phyloP scores from a whole-genome alignment of 192 early-diverging fungal species.

The Entomortierella beljakovae region DNA sequence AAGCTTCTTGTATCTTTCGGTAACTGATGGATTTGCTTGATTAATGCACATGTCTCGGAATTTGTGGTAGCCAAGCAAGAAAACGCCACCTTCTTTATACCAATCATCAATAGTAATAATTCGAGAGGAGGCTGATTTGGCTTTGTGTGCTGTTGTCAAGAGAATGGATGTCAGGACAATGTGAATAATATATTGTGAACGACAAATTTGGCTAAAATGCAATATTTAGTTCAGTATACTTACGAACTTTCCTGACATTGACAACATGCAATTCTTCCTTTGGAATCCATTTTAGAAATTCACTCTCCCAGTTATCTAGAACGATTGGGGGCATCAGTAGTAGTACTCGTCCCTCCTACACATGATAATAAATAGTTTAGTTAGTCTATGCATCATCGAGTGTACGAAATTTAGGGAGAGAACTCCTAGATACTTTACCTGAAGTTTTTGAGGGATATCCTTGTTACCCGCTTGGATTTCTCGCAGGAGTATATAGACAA shows the following conservation, averaged over 20 bases:
- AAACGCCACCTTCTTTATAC: conserved; percentile 71
- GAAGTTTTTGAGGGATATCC: conserved; percentile 66
- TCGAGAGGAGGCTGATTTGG: conserved; percentile 4
- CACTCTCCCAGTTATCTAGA: conserved; percentile 78
- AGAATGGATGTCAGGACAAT: no score
- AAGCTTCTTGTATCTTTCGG: conserved; percentile 27
- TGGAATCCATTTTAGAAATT: conserved; percentile 78
- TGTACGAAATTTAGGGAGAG: background rate
- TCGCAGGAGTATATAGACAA: conserved; percentile 75
- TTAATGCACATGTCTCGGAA: conserved; percentile 59
- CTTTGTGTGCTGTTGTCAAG: background rate
- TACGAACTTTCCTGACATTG: conserved; percentile 59
- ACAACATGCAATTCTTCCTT: conserved; percentile 16
- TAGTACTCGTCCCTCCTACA: conserved; percentile 63
- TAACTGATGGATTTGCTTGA: background rate
- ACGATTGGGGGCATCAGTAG: conserved; percentile 80
- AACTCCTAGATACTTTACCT: conserved; percentile 12
- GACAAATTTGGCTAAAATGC: background rate
- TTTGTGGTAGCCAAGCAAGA: conserved; percentile 74
- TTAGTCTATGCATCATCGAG: no score
- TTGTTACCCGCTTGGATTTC: conserved; percentile 67
- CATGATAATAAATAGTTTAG: background rate
- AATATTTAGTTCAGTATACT: conserved; percentile 50
- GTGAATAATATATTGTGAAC: no score
- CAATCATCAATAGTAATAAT: conserved; percentile 61